A percentile compares a stretch with the other conserved stretches of the same genome.
phyloP scores from a whole-genome alignment of 225 moss, liverwort and hornwort species.

The Bryoerythrophyllum caledonicum region DNA sequence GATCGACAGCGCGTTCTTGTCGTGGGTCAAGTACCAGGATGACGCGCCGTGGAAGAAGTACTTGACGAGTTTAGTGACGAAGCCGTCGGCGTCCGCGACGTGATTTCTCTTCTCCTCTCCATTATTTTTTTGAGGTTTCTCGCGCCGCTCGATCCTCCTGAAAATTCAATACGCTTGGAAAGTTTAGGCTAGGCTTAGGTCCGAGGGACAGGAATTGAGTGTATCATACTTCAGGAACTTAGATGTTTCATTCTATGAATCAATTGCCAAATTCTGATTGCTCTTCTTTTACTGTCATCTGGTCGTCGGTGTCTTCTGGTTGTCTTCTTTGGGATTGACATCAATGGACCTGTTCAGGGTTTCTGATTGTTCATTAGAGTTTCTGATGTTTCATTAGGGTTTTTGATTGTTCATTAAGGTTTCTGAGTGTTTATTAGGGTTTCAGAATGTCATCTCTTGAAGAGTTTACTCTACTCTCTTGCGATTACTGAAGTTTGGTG shows the following conservation, averaged over 20 bases:
- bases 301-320: neutral
- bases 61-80: slow-evolving; percentile 61
- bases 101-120: slow-evolving; percentile 8
- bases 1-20: slow-evolving; percentile 88
- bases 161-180: neutral
- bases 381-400: neutral
- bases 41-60: slow-evolving; percentile 97
- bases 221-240: slow-evolving; percentile 34
- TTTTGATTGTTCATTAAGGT: neutral
- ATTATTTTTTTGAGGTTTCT: slow-evolving; percentile 10
- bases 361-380: no score
- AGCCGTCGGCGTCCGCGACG: slow-evolving; percentile 30
- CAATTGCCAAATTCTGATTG: slow-evolving; percentile 6
- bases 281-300: slow-evolving; percentile 1
- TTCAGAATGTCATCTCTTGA: neutral
- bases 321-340: no score
- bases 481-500: neutral
- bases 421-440: no score
- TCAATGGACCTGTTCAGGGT: no score
- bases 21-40: slow-evolving; percentile 98
- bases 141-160: neutral
- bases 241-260: neutral
- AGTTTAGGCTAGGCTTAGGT: neutral
- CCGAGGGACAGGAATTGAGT: slow-evolving; percentile 22
- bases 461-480: neutral